Percentiles rank a stretch among this genome's conserved stretches.
phyloP scores from a whole-genome alignment of 805 yeast genomes.

The Ogataea degrootiae region DNA sequence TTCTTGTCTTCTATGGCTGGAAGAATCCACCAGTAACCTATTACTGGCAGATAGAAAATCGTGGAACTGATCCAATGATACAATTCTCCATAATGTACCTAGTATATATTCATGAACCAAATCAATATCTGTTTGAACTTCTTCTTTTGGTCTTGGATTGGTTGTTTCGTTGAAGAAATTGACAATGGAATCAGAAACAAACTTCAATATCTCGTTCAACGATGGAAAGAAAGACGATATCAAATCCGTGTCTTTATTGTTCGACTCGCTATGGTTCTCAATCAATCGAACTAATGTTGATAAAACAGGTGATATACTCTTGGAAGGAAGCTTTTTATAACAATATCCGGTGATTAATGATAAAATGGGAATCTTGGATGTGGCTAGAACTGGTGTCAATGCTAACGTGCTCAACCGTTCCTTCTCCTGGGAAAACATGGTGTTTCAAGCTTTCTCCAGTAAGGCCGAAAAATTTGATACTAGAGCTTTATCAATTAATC shows the following conservation, averaged over 20 bases:
- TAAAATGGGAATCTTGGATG: constrained; percentile 49
- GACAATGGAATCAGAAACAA: constrained; percentile 12
- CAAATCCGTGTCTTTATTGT: constrained; percentile 8
- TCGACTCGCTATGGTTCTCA: constrained; percentile 21
- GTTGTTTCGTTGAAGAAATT: constrained; percentile 2
- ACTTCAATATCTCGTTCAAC: constrained; percentile 16
- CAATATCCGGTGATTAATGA: constrained; percentile 45
- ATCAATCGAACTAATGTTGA: constrained; percentile 40
- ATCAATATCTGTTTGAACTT: constrained; percentile 20
- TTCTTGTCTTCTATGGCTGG: neutral
- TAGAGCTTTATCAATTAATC: no score
- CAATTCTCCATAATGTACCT: constrained; percentile 41
- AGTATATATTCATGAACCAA: constrained; percentile 30
- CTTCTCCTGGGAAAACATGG: neutral
- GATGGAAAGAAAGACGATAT: constrained; percentile 23
- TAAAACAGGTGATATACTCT: constrained; percentile 35
- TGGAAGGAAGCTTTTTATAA: constrained; percentile 34
- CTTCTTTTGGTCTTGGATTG: constrained; percentile 1
- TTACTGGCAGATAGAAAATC: constrained; percentile 31
- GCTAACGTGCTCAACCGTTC: constrained; percentile 11
- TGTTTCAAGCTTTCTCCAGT: no score
- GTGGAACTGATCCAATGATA: constrained; percentile 45
- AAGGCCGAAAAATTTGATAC: no score
- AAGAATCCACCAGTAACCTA: constrained; percentile 30
- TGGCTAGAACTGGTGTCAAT: constrained; percentile 41